Percentiles rank a stretch among this genome's conserved stretches.
These are phyloP conservation scores for Ilyonectria destructans DNA, from an alignment of 2,329 filamentous ascomycete species.

Conservation along the genomic window DNA sequence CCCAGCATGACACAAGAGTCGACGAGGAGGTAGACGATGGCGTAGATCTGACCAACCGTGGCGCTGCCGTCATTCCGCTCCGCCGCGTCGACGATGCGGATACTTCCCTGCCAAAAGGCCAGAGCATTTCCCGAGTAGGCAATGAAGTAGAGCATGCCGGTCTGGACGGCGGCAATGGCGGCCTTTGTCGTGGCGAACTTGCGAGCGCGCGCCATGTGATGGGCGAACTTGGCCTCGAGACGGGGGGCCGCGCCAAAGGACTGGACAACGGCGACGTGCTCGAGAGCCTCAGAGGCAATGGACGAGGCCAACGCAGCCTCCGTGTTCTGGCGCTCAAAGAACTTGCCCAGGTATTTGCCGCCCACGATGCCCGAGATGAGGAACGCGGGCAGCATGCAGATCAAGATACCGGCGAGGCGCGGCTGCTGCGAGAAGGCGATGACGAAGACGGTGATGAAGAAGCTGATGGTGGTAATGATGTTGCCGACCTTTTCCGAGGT, in stretches of 20 bases:
- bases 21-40: slow-evolving; percentile 70
- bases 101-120: slow-evolving; percentile 78
- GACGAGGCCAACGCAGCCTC: slow-evolving; percentile 67
- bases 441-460: slow-evolving; percentile 78
- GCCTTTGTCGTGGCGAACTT: slow-evolving; percentile 71
- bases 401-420: slow-evolving; percentile 74
- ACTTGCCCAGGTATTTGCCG: slow-evolving; percentile 70
- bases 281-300: slow-evolving; percentile 74
- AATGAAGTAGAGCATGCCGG: slow-evolving; percentile 76
- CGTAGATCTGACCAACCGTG: slow-evolving; percentile 62
- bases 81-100: slow-evolving; percentile 61
- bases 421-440: slow-evolving; percentile 77
- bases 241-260: slow-evolving; percentile 71
- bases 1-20: slow-evolving; percentile 76
- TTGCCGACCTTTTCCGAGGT: slow-evolving; percentile 81
- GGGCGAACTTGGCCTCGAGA: slow-evolving; percentile 65
- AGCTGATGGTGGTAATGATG: slow-evolving; percentile 73
- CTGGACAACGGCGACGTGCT: slow-evolving; percentile 73
- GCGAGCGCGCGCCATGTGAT: slow-evolving; percentile 59
- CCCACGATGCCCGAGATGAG: slow-evolving; percentile 72
- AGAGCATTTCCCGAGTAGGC: slow-evolving; percentile 77
- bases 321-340: slow-evolving; percentile 64
- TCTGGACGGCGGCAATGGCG: slow-evolving; percentile 68
- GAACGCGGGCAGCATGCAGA: slow-evolving; percentile 75
- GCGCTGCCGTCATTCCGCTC: slow-evolving; percentile 52